These are phyloP conservation scores for Astragalus membranaceus DNA, from an alignment of 306 rosid genomes.

Conservation along the genomic window DNA sequence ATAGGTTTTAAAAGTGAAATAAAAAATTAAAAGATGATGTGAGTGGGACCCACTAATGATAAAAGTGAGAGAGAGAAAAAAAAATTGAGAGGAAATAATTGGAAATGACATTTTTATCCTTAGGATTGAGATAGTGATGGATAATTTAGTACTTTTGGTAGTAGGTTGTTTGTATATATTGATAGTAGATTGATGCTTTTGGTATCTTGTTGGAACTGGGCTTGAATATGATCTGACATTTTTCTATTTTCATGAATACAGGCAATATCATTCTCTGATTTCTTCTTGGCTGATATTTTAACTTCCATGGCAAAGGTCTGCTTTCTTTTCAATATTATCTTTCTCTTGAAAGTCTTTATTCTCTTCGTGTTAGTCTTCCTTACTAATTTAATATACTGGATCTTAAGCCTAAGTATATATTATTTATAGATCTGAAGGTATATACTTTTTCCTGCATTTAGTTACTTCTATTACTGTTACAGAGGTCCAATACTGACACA, in stretches of 20 bases:
- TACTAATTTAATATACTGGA: background rate
- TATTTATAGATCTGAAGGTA: background rate
- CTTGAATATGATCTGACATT: slow-evolving; percentile 21
- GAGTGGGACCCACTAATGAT: no score
- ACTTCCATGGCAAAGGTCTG: slow-evolving; percentile 96
- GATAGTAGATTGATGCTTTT: slow-evolving; percentile 12
- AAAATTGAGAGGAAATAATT: no score
- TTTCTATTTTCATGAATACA: slow-evolving; percentile 39
- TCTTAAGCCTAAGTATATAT: background rate
- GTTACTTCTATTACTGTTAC: background rate
- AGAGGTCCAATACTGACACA: slow-evolving; percentile 5
- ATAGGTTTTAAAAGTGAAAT: no score
- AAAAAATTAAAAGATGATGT: no score
- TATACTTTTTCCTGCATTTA: background rate
- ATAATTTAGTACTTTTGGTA: no score
- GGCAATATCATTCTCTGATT: slow-evolving; percentile 92
- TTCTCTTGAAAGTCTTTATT: slow-evolving; percentile 5
- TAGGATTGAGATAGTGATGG: no score
- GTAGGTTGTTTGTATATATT: no score
- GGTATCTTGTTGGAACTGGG: slow-evolving; percentile 10
- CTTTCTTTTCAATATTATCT: slow-evolving; percentile 9
- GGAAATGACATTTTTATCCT: no score
- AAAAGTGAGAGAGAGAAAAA: no score
- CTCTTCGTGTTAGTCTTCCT: slow-evolving; percentile 8
- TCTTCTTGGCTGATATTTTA: slow-evolving; percentile 93